phyloP scores from a whole-genome alignment of 2,329 filamentous ascomycete species.

The Daldinia eschscholtzii region DNA sequence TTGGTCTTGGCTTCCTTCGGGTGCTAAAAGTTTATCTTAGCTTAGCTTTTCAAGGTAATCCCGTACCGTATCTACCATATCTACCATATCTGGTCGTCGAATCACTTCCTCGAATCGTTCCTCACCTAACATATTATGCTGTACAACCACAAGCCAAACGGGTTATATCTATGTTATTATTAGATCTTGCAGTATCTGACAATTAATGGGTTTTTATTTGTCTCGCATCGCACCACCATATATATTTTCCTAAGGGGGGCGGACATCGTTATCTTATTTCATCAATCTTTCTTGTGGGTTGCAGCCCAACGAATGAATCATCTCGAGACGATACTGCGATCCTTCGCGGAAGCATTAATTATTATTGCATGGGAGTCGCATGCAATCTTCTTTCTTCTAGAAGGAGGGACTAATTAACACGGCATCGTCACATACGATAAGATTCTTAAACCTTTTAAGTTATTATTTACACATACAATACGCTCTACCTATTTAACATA shows the following conservation, averaged over 20 bases:
- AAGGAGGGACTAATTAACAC: conserved; percentile 11
- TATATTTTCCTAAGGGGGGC: conserved; percentile 1
- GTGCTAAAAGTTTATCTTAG: conserved; percentile 15
- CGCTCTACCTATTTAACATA: not conserved
- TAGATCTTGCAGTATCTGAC: conserved; percentile 31
- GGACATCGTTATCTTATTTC: conserved; percentile 2
- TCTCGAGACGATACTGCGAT: conserved; percentile 26
- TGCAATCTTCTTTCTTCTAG: conserved; percentile 7
- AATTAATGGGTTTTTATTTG: conserved; percentile 17
- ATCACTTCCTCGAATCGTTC: conserved; percentile 20
- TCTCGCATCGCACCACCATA: conserved; percentile 18
- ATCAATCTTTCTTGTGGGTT: conserved; percentile 20
- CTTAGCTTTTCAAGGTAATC: not conserved
- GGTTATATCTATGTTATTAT: conserved; percentile 32
- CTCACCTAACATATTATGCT: conserved; percentile 21
- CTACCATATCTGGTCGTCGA: conserved; percentile 20
- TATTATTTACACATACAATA: not conserved
- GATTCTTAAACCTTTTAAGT: not conserved
- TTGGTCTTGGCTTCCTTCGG: not conserved
- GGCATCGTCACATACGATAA: conserved; percentile 11
- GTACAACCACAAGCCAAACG: conserved; percentile 34
- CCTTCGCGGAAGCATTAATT: conserved; percentile 15
- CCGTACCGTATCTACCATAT: not conserved
- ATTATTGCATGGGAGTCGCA: conserved; percentile 24
- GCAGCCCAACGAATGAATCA: conserved; percentile 39